Percentiles rank a stretch among this genome's conserved stretches.
Evolutionary conservation across 495 filamentous ascomycete species (phyloP).

Genomic region (Podospora australis): DNA sequence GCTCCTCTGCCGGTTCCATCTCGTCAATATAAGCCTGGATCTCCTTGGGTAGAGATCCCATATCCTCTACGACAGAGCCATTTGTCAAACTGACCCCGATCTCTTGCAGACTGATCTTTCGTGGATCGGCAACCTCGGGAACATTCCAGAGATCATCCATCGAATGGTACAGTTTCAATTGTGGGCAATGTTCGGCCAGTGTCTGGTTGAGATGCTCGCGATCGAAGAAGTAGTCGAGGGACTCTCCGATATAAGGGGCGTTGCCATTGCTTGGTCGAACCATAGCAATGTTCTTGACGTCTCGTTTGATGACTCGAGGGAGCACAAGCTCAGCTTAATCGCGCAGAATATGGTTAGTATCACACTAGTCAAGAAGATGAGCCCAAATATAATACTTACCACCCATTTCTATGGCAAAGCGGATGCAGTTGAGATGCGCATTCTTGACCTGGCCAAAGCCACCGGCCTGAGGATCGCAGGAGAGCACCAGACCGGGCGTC

Average conservation of each 20-base stretch:
- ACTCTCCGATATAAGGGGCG: slow-evolving; percentile 14
- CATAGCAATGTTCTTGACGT: slow-evolving; percentile 10
- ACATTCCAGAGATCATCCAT: slow-evolving; percentile 23
- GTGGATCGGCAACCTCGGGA: slow-evolving; percentile 11
- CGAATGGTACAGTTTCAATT: slow-evolving; percentile 28
- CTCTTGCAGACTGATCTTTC: slow-evolving; percentile 7
- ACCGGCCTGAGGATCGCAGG: slow-evolving; percentile 23
- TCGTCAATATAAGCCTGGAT: slow-evolving; percentile 18
- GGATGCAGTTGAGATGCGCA: slow-evolving; percentile 29
- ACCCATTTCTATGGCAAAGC: slow-evolving; percentile 35
- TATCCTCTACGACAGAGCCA: slow-evolving; percentile 15
- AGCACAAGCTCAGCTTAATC: slow-evolving; percentile 24
- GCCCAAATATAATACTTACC: slow-evolving; percentile 12
- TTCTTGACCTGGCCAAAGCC: slow-evolving; percentile 28
- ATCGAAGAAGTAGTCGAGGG: slow-evolving; percentile 32
- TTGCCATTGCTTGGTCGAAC: slow-evolving; percentile 6
- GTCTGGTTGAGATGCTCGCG: slow-evolving; percentile 23
- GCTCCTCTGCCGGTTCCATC: slow-evolving; percentile 4
- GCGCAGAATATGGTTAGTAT: not conserved
- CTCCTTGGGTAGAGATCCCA: slow-evolving; percentile 7
- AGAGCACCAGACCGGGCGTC: slow-evolving; percentile 25
- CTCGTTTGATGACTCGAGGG: slow-evolving; percentile 21
- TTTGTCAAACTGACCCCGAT: slow-evolving; percentile 4
- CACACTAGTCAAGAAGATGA: not conserved
- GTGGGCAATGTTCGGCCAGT: slow-evolving; percentile 26